Evolutionary conservation across 495 filamentous ascomycete genomes (phyloP).

Genomic region (Trichoderma asperelloides): DNA sequence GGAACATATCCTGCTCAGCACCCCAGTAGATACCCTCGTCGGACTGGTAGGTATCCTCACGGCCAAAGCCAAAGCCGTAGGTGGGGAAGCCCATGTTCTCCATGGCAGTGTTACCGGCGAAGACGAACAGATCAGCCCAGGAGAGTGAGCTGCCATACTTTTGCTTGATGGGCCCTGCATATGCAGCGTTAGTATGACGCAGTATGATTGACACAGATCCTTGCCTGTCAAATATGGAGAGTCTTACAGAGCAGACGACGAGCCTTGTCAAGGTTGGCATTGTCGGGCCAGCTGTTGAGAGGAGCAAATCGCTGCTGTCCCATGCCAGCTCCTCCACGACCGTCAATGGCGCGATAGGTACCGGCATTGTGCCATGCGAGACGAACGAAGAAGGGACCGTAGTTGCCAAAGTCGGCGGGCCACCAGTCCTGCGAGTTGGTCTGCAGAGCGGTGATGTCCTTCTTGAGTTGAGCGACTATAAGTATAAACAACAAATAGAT

Average conservation of each 20-base stretch:
- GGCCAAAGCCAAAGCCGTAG: constrained; percentile 63
- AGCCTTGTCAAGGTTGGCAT: constrained; percentile 66
- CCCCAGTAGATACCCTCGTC: constrained; percentile 68
- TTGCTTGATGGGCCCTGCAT: constrained; percentile 59
- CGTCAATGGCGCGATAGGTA: constrained; percentile 57
- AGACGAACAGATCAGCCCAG: constrained; percentile 60
- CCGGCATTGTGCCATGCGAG: constrained; percentile 73
- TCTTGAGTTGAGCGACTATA: constrained; percentile 48
- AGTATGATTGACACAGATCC: too few relatives aligned
- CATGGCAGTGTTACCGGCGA: constrained; percentile 64
- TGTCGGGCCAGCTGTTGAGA: constrained; percentile 74
- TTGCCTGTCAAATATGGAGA: neutral
- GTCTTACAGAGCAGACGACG: constrained; percentile 51
- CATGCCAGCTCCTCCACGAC: constrained; percentile 60
- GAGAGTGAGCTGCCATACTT: constrained; percentile 76
- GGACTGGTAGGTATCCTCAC: constrained; percentile 58
- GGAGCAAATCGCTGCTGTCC: constrained; percentile 58
- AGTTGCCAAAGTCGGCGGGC: constrained; percentile 71
- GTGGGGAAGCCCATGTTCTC: constrained; percentile 68
- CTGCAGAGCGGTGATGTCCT: constrained; percentile 56
- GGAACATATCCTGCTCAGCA: constrained; percentile 59
- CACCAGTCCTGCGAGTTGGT: constrained; percentile 69
- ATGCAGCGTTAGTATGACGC: neutral
- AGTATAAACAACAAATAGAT: neutral
- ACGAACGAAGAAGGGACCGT: constrained; percentile 66